phyloP scores from a whole-genome alignment of 176 grass and related monocot species.

The Cymbopogon citratus region DNA sequence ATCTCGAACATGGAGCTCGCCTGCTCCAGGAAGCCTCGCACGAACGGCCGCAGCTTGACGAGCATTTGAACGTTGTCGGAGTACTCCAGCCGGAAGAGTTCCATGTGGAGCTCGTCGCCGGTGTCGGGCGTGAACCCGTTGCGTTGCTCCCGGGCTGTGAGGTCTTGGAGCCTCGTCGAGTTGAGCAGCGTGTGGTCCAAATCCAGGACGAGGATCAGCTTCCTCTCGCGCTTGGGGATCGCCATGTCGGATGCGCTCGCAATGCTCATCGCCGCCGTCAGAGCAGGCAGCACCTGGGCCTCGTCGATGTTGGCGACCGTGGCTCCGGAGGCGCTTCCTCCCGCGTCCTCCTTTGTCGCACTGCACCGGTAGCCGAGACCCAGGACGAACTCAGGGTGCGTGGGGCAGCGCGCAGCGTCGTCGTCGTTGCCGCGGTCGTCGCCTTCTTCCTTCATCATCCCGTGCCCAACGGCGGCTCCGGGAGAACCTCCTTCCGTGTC shows the following conservation, averaged over 20 bases:
- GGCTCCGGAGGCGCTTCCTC: not conserved
- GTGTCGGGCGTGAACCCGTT: not conserved
- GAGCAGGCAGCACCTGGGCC: not conserved
- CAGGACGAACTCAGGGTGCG: not conserved
- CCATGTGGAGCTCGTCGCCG: conserved; percentile 30
- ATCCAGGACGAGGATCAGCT: conserved; percentile 60
- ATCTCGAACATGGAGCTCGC: conserved; percentile 58
- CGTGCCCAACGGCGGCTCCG: not conserved
- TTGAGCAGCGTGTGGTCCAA: conserved; percentile 68
- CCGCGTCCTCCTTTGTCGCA: not conserved
- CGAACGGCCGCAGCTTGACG: conserved; percentile 57
- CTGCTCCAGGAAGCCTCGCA: conserved; percentile 6
- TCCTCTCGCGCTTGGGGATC: conserved; percentile 34
- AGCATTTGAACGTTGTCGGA: conserved; percentile 22
- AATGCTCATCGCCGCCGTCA: not conserved
- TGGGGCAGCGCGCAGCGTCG: not conserved
- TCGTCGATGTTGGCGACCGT: not conserved
- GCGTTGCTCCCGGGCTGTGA: conserved; percentile 33
- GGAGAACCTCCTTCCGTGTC: not conserved
- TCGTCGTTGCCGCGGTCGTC: not conserved
- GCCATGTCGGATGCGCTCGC: not conserved
- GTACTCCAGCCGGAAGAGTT: conserved; percentile 39
- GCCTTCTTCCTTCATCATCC: not conserved
- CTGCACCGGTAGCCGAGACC: not conserved
- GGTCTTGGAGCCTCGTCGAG: conserved; percentile 28